phyloP scores from a whole-genome alignment of 2,329 filamentous ascomycete genomes.

The Neophaeococcomyces aloes region DNA sequence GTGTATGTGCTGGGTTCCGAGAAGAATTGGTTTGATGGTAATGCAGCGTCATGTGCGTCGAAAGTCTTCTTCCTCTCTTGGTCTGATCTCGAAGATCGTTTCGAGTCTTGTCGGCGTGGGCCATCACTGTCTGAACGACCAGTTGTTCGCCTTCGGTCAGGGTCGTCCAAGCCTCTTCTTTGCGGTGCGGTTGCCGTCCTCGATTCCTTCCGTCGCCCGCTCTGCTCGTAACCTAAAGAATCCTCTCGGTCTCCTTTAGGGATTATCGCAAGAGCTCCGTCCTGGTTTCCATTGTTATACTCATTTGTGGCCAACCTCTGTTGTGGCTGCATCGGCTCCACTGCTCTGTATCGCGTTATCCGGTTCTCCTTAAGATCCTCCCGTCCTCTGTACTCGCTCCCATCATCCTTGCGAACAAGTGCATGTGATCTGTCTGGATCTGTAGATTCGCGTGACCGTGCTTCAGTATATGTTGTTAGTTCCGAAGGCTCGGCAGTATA shows the following conservation, averaged over 20 bases:
- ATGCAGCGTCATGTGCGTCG: conserved; percentile 35
- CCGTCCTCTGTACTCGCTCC: no score
- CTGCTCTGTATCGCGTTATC: no score
- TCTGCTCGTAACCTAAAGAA: not conserved
- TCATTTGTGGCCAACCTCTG: not conserved
- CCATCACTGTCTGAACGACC: conserved; percentile 11
- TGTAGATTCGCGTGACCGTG: no score
- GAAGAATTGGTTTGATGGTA: conserved; percentile 46
- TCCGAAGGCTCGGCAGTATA: not conserved
- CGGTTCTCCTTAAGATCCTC: no score
- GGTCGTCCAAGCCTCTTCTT: conserved; percentile 9
- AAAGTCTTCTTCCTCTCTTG: conserved; percentile 12
- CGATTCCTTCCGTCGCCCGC: conserved; percentile 14
- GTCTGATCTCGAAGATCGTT: conserved; percentile 22
- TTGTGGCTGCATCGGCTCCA: not conserved
- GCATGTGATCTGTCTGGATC: no score
- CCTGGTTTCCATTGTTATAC: not conserved
- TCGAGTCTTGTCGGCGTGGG: conserved; percentile 12
- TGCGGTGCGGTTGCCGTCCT: conserved; percentile 11
- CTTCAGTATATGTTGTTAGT: conserved; percentile 1
- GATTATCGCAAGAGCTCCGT: not conserved
- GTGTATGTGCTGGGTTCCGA: conserved; percentile 42
- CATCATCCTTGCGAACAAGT: no score
- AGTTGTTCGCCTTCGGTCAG: conserved; percentile 13
- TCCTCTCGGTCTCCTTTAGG: not conserved